Evolutionary conservation across 192 early-diverging fungal genomes (phyloP), one percentile per base, ranked within the genome.

Genomic region (Rhizophlyctis rosea): DNA sequence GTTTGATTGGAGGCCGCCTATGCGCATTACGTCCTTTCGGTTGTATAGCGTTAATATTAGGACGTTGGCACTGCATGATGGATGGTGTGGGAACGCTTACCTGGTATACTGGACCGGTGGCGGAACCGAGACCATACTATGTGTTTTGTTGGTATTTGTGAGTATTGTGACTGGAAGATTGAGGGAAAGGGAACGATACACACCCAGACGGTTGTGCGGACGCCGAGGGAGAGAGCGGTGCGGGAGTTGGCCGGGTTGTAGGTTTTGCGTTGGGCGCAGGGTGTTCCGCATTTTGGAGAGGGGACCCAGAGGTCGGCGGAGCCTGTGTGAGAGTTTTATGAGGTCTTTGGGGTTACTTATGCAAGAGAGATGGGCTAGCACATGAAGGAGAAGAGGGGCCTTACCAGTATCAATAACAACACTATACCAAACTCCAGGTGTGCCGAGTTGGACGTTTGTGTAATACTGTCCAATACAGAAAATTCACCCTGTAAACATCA

Each of bases 251-350:
- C 48, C 2, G 59, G 50, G 33, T 68, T 32, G 34, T 62, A 68
- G 52, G 29, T 61, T 35, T 21, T 47, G 25, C 52, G 21, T 14
- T 28, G 27, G 28, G 31, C 35, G 23, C 58, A 61, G 14, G 29
- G 3, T 11, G 51, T 28, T 25, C 16, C 34, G 34, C 67, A 68
- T 24, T 52, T 34, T 18, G 21, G 27, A 18, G 50, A 52, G 0
- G 67, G 67, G 21, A 68, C 51, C 67, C 67, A 68, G 4, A 68
- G 50, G 32, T 68, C 67, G 14, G 67, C 21, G 9, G 67, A 68
- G 27, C 67, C 65, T 65, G n/a, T n/a, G n/a, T n/a, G n/a, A n/a
- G n/a, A n/a, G n/a, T n/a, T n/a, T n/a, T n/a, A n/a, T n/a, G n/a
- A n/a, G n/a, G n/a, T n/a, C n/a, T n/a, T n/a, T n/a, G n/a, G n/a